A percentile compares a stretch with the other conserved stretches of the same genome.
Conservation (phyloP, 1,139 yeast genomes). For the Arxiozyma telluris region DNA sequence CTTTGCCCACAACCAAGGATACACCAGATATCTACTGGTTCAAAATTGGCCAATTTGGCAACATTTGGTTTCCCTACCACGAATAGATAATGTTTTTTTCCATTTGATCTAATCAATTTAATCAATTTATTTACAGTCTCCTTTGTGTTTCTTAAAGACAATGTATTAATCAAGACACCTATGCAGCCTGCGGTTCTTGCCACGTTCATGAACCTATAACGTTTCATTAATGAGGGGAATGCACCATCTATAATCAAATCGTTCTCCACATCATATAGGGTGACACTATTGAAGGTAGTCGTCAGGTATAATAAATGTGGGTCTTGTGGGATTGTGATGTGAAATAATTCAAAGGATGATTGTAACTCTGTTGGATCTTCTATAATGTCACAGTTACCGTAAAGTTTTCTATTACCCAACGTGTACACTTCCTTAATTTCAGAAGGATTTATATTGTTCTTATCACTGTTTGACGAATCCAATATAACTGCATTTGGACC, state of each 20-base stretch:
- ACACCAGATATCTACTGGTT: conserved; percentile 87
- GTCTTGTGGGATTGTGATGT: conserved; percentile 63
- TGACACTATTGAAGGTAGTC: conserved; percentile 53
- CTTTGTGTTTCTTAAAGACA: conserved; percentile 67
- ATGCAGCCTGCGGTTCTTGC: conserved; percentile 88
- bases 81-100: conserved; percentile 84
- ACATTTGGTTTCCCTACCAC: conserved; percentile 99
- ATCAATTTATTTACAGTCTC: conserved; percentile 52
- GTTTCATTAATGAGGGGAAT: conserved; percentile 65
- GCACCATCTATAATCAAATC: conserved; percentile 43
- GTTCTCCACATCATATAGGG: conserved; percentile 39
- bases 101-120: conserved; percentile 56
- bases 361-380: conserved; percentile 18
- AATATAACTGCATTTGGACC: conserved; percentile 34
- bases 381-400: conserved; percentile 9
- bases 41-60: conserved; percentile 92
- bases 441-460: conserved; percentile 6
- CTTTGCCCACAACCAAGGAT: conserved; percentile 91
- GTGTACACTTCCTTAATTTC: conserved; percentile 6
- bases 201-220: conserved; percentile 78
- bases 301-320: conserved; percentile 70
- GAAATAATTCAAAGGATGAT: conserved; percentile 48
- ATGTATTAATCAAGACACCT: conserved; percentile 83
- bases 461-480: conserved; percentile 32
- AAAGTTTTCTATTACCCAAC: conserved; percentile 27